Percentiles rank a stretch among this genome's conserved stretches.
phyloP scores from a whole-genome alignment of 108 stramenopile genomes.

The Skeletonema grethae region DNA sequence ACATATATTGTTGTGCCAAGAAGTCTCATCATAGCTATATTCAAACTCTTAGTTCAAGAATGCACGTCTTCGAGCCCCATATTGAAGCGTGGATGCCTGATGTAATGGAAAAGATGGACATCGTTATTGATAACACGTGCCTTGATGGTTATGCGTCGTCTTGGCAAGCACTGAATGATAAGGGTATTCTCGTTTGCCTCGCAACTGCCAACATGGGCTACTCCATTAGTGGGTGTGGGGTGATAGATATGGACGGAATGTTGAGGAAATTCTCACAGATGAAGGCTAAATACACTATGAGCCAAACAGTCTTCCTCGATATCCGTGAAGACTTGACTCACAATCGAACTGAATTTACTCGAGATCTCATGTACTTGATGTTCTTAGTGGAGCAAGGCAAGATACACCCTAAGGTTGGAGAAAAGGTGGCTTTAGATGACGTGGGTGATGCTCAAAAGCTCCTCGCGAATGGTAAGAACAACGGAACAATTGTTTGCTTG shows the following conservation, averaged over 20 bases:
- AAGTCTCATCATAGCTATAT: conserved; percentile 51
- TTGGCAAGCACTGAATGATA: conserved; percentile 45
- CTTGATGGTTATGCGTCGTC: conserved; percentile 45
- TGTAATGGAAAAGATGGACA: conserved; percentile 58
- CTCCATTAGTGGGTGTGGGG: conserved; percentile 42
- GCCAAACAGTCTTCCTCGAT: conserved; percentile 52
- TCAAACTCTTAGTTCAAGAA: conserved; percentile 45
- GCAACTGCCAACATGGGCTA: conserved; percentile 23
- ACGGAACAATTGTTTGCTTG: conserved; percentile 68
- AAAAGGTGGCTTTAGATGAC: conserved; percentile 56
- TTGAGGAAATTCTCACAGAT: conserved; percentile 46
- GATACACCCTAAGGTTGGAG: conserved; percentile 65
- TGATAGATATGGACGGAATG: conserved; percentile 38
- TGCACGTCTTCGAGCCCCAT: conserved; percentile 43
- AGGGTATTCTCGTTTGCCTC: conserved; percentile 56
- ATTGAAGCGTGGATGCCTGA: conserved; percentile 54
- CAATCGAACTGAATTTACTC: conserved; percentile 44
- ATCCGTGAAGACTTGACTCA: conserved; percentile 42
- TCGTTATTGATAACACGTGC: conserved; percentile 71
- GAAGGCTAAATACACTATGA: conserved; percentile 60
- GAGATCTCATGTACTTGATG: conserved; percentile 59
- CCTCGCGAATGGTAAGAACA: conserved; percentile 50
- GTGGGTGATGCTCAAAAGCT: conserved; percentile 62
- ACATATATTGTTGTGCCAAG: conserved; percentile 58
- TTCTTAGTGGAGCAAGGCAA: conserved; percentile 53